Percentiles rank a stretch among this genome's conserved stretches.
phyloP scores from a whole-genome alignment of 176 grass and related monocot species.

The Phragmites australis region DNA sequence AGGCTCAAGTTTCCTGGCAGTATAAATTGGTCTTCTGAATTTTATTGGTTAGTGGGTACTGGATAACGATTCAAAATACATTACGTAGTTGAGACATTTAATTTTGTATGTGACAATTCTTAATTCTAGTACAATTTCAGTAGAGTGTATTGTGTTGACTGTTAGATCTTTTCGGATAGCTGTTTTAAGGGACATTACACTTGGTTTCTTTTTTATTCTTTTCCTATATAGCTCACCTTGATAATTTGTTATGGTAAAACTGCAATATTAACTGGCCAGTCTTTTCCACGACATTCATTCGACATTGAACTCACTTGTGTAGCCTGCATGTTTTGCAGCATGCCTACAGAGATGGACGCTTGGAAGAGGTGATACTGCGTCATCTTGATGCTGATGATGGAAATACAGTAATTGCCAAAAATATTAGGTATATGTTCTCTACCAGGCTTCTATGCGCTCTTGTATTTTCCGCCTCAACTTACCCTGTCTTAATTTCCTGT shows the following conservation, averaged over 20 bases:
- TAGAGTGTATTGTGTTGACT: background rate
- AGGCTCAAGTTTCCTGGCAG: background rate
- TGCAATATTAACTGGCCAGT: background rate
- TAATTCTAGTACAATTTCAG: background rate
- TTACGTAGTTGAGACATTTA: background rate
- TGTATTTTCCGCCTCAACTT: background rate
- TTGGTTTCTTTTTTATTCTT: conserved; percentile 1
- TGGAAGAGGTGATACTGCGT: conserved; percentile 84
- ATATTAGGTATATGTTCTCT: conserved; percentile 63
- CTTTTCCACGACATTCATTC: background rate
- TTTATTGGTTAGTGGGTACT: conserved; percentile 4
- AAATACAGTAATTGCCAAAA: conserved; percentile 85
- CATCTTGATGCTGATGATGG: conserved; percentile 98
- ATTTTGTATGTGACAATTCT: background rate
- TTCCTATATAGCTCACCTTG: background rate
- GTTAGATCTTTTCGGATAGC: background rate
- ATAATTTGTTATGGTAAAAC: background rate
- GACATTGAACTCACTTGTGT: conserved; percentile 13
- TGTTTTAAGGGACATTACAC: background rate
- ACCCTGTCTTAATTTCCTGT: conserved; percentile 1
- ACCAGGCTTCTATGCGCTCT: background rate
- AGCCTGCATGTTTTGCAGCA: conserved; percentile 62
- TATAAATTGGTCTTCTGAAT: background rate
- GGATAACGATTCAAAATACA: conserved; percentile 1
- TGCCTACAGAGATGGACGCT: conserved; percentile 79